Evolutionary conservation across 345 rosid species (phyloP).

Genomic region (Sonneratia caseolaris): DNA sequence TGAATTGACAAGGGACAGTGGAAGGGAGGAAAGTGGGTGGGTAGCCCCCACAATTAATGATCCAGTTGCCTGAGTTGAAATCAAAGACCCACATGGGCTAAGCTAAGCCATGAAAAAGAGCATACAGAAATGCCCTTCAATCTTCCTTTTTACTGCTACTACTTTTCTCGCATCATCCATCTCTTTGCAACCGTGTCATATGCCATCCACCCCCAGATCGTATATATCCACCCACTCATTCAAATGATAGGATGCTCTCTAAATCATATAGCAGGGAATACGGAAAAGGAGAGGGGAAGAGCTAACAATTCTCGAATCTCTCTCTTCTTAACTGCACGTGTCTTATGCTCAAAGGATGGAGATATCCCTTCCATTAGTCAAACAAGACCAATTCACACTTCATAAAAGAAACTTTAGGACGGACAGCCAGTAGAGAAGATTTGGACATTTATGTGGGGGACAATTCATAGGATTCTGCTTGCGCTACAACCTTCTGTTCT

Average conservation of each 20-base stretch:
- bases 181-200: neutral
- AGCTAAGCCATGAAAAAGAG: too few species aligned
- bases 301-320: too few species aligned
- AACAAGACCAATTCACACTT: neutral
- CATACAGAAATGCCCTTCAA: neutral
- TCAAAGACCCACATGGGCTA: too few species aligned
- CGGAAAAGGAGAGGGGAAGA: too few species aligned
- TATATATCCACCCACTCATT: neutral
- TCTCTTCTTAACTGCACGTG: too few species aligned
- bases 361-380: neutral
- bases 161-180: neutral
- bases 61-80: too few species aligned
- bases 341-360: too few species aligned
- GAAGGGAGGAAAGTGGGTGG: too few species aligned
- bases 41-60: too few species aligned
- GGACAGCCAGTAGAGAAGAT: neutral
- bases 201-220: neutral
- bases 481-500: neutral
- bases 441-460: neutral
- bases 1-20: too few species aligned
- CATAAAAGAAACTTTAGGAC: neutral
- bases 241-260: neutral
- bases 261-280: too few species aligned
- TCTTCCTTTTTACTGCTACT: neutral
- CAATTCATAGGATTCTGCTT: neutral